A percentile compares a stretch with the other conserved stretches of the same genome.
Evolutionary conservation across 2,329 filamentous ascomycete species (phyloP).

Genomic region (Aspergillus fijiensis): DNA sequence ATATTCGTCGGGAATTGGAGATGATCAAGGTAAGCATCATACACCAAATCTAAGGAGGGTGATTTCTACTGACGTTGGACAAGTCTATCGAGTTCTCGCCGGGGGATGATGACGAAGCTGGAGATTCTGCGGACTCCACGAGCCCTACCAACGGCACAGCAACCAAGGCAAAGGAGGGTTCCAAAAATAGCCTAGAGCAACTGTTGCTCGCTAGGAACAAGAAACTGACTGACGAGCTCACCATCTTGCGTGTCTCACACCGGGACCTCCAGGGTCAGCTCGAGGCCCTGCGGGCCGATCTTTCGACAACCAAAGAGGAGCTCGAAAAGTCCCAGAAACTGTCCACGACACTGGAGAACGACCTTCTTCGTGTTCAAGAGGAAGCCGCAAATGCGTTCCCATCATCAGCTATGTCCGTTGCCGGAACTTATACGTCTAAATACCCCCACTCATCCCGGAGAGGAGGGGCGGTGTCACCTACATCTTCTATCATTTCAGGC

Average conservation of each 20-base stretch:
- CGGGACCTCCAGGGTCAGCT: slow-evolving; percentile 83
- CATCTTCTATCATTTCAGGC: slow-evolving; percentile 97
- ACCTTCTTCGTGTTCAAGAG: slow-evolving; percentile 82
- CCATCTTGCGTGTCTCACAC: slow-evolving; percentile 87
- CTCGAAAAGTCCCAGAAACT: slow-evolving; percentile 81
- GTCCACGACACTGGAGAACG: slow-evolving; percentile 86
- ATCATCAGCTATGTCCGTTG: slow-evolving; percentile 81
- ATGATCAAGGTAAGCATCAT: slow-evolving; percentile 68
- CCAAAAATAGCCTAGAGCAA: slow-evolving; percentile 70
- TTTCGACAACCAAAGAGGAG: slow-evolving; percentile 79
- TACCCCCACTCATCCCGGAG: slow-evolving; percentile 72
- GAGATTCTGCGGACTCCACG: slow-evolving; percentile 42
- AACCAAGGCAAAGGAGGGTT: slow-evolving; percentile 58
- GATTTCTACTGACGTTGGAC: slow-evolving; percentile 10
- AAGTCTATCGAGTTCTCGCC: slow-evolving; percentile 93
- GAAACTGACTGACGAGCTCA: slow-evolving; percentile 91
- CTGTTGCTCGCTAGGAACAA: slow-evolving; percentile 91
- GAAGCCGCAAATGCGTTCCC: slow-evolving; percentile 82
- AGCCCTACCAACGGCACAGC: slow-evolving; percentile 48
- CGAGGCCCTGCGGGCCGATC: slow-evolving; percentile 76
- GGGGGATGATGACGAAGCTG: slow-evolving; percentile 68
- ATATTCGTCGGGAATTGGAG: slow-evolving; percentile 92
- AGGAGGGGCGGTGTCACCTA: slow-evolving; percentile 75
- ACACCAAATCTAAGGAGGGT: not conserved
- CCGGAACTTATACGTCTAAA: slow-evolving; percentile 82